These are phyloP conservation scores for Apiospora hydei DNA, from an alignment of 2,329 filamentous ascomycete species.

Conservation along the genomic window DNA sequence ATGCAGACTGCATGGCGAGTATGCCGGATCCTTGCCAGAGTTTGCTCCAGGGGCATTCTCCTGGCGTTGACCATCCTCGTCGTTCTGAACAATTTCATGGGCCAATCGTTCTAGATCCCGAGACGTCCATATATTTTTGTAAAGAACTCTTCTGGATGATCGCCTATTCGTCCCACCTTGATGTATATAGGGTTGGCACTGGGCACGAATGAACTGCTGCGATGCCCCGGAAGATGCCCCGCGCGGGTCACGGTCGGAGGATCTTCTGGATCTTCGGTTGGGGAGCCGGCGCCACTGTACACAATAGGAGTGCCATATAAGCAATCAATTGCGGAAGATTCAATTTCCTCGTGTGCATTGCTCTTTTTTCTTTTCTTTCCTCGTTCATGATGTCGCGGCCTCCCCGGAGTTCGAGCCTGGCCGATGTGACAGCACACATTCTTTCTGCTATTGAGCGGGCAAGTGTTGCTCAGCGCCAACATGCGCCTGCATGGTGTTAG, in stretches of 20 bases:
- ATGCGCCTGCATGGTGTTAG: background rate
- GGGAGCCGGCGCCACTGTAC: too few relatives aligned
- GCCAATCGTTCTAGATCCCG: conserved; percentile 9
- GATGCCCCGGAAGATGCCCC: background rate
- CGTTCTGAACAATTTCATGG: background rate
- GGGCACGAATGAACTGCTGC: background rate
- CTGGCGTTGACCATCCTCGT: background rate
- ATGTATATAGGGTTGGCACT: background rate
- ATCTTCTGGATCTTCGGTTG: background rate
- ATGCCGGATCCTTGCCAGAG: conserved; percentile 1
- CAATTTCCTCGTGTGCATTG: background rate
- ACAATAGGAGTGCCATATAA: too few relatives aligned
- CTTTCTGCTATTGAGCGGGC: background rate
- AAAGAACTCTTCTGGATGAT: background rate
- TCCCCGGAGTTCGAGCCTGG: background rate
- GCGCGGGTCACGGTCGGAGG: background rate
- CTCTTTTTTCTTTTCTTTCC: background rate
- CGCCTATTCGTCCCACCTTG: background rate
- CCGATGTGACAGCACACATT: background rate
- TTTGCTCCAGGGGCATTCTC: background rate
- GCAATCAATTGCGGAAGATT: background rate
- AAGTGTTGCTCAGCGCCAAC: background rate
- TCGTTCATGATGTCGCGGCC: background rate
- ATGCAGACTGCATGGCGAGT: background rate
- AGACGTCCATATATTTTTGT: background rate